Conservation (phyloP, 495 filamentous ascomycete genomes). For the Xanthoparmelia taractica region DNA sequence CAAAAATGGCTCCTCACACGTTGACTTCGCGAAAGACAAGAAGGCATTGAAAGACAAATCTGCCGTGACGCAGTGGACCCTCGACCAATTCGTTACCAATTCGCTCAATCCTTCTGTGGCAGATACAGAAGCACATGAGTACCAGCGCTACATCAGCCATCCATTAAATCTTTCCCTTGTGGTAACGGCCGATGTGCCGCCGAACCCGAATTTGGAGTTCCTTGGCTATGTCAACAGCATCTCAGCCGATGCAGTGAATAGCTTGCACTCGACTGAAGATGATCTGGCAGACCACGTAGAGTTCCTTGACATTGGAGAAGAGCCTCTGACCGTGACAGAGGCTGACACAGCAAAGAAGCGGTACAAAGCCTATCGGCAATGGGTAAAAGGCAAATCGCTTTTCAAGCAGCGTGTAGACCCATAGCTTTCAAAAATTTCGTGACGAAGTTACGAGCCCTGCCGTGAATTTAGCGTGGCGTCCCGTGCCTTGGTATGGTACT, state of each 20-base stretch:
- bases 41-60: conserved; percentile 48
- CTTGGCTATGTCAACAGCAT: conserved; percentile 59
- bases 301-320: conserved; percentile 65
- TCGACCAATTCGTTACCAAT: conserved; percentile 73
- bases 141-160: conserved; percentile 83
- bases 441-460: background rate
- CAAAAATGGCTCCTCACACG: background rate
- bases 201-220: conserved; percentile 56
- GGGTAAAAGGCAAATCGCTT: conserved; percentile 83
- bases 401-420: conserved; percentile 82
- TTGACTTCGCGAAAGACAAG: conserved; percentile 18
- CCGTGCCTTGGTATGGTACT: background rate
- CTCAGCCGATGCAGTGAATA: conserved; percentile 29
- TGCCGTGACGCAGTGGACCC: conserved; percentile 71
- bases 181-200: conserved; percentile 58
- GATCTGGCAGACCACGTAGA: conserved; percentile 69
- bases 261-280: conserved; percentile 45
- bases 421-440: conserved; percentile 17
- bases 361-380: conserved; percentile 92
- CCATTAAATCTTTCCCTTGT: conserved; percentile 85
- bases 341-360: conserved; percentile 83
- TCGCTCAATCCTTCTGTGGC: conserved; percentile 74
- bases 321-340: conserved; percentile 77
- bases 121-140: conserved; percentile 69
- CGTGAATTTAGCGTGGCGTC: conserved; percentile 10